Base-by-base conservation (phyloP, 78 protist species). In the Planoprotostelium fungivorum region DNA sequence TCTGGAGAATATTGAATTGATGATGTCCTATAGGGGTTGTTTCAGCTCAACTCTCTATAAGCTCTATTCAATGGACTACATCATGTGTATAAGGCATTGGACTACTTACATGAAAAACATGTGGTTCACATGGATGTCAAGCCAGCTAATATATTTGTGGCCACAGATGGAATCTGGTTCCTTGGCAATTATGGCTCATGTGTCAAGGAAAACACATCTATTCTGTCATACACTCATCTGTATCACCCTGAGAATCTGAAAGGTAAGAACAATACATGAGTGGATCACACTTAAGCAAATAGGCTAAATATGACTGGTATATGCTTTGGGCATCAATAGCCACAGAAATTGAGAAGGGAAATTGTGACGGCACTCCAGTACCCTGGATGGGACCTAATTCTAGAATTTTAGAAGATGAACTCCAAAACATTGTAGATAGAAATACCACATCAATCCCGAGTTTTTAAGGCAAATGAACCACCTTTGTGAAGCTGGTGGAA, bases 351-450 rank as follows among this genome's bases (percentile, higher is more conserved):
- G 73, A 51, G 73, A 51, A 51, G 73, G 73, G 73, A 51, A 51
- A 51, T 51, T 16, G 73, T 51, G 73, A 51, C 16, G 73, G 73
- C 73, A 51, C 73, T 51, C 73, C 73, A 51, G 73, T 51, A 51
- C 73, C 73, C 73, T 51, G 73, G 73, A 51, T 51, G 73, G 73
- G 73, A 51, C 73, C 73, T 51, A 51, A 51, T 51, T 51, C 73
- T 51, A 51, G 73, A 51, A 51, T 51, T 16, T 51, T 51, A 51
- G 73, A 51, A 51, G 73, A 51, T 51, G 73, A 51, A 51, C 73
- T 51, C 73, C 73, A 51, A 51, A 51, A 51, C 73, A 51, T 51
- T 51, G 73, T 51, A 51, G 73, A 51, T 51, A 51, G 73, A 51
- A 51, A 51, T 51, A 51, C 73, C 73, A 51, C 73, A 51, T 51